Evolutionary conservation across 2,329 filamentous ascomycete genomes (phyloP), one percentile per base, ranked within the genome.

Genomic region (Cyphellophora europaea): DNA sequence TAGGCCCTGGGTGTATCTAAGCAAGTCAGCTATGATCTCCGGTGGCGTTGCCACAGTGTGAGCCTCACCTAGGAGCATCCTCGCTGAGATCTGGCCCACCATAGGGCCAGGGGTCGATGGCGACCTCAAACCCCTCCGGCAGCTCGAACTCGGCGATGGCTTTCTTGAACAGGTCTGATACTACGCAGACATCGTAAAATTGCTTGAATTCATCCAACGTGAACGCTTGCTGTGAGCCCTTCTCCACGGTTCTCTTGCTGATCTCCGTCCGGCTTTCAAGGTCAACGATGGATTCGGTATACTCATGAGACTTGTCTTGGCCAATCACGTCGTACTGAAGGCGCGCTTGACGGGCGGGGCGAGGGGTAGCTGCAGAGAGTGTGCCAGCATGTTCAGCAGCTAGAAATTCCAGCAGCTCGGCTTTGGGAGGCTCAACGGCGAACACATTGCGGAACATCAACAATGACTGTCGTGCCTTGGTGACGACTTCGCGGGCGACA

Each of bases 241-340:
- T 65, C 10, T 62, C 65, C 14, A 71, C 58, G 3, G 65, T 44
- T 15, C 59, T 56, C 33, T 68, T 61, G 4, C 54, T 54, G 2
- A 70, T 54, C 5, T 62, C 55, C 39, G 55, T 57, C 19, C 53
- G 58, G 4, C 53, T 47, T 11, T 56, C 59, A 13, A 73, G 44
- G 45, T 72, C 67, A 6, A 72, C 58, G 17, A 72, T 50, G 0
- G 69, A 66, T 46, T 76, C 72, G 31, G 69, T 61, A 43, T 73
- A 77, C 37, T 68, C 65, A n/a, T 68, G 67, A 11, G 67, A 55
- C 29, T 65, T 67, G 27, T 71, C 65, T 5, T 54, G 49, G 2
- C 67, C 65, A 38, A 74, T 63, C 30, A 76, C 62, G 51, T 70
- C 71, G 54, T 76, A 77, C 43, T 70, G 65, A 25, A 69, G 66